phyloP scores from a whole-genome alignment of 306 rosid genomes.

The Citrullus mucosospermus region DNA sequence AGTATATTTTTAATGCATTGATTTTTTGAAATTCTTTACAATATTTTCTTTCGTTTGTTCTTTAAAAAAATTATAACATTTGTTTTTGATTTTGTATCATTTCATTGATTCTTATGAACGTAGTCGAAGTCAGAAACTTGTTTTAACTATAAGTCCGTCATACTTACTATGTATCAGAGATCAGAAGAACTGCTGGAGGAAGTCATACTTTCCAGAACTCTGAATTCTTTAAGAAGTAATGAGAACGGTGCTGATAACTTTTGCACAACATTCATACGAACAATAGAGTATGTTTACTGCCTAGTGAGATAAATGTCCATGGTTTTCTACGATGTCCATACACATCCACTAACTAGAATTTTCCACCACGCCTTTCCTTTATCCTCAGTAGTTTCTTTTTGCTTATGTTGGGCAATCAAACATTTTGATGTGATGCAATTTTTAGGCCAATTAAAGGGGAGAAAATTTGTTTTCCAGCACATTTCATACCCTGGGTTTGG shows the following conservation, averaged over 20 bases:
- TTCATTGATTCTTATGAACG: not conserved
- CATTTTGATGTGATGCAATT: not conserved
- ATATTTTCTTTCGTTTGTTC: not conserved
- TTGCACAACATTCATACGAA: slow-evolving; percentile 61
- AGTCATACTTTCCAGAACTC: slow-evolving; percentile 80
- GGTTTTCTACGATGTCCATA: not conserved
- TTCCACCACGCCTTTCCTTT: not conserved
- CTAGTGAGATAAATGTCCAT: not conserved
- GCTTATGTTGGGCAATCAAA: not conserved
- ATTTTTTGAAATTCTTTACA: too few relatives aligned
- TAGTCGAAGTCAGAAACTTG: slow-evolving; percentile 4
- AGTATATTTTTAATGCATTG: not conserved
- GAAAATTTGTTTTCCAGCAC: not conserved
- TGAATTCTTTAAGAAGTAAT: slow-evolving; percentile 49
- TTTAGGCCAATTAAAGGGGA: not conserved
- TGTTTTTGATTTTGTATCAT: not conserved
- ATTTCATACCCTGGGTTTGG: not conserved
- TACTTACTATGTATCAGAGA: slow-evolving; percentile 33
- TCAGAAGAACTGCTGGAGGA: slow-evolving; percentile 85
- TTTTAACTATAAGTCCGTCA: slow-evolving; percentile 7
- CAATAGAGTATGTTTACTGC: slow-evolving; percentile 47
- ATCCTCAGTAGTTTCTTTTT: not conserved
- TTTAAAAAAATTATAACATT: not conserved
- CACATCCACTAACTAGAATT: not conserved
- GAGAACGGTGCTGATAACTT: slow-evolving; percentile 28